A percentile compares a stretch with the other conserved stretches of the same genome.
These are phyloP conservation scores for Moesziomyces parantarcticus DNA, from an alignment of 1,284 basidiomycete species.

Conservation along the genomic window DNA sequence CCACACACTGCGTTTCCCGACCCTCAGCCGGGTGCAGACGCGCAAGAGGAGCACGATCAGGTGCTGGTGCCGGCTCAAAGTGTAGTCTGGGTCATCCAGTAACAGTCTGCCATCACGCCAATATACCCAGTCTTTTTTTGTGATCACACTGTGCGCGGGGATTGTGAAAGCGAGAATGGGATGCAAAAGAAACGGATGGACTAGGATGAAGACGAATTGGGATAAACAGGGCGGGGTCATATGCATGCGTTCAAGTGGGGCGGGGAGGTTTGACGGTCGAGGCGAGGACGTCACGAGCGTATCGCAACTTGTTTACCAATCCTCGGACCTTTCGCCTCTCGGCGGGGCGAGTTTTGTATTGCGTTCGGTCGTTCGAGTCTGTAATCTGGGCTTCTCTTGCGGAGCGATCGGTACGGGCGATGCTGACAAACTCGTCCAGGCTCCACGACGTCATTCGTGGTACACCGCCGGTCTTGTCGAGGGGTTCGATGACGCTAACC, in stretches of 20 bases:
- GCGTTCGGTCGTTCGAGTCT: neutral
- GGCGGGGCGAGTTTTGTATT: constrained; percentile 24
- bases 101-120: neutral
- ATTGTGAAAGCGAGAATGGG: neutral
- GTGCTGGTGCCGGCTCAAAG: constrained; percentile 46
- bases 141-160: neutral
- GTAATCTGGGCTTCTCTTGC: constrained; percentile 37
- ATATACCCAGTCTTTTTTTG: neutral
- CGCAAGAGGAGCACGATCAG: neutral
- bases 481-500: constrained; percentile 78
- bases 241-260: neutral
- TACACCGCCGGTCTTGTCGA: constrained; percentile 75
- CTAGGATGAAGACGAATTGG: no score
- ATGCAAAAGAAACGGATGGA: neutral
- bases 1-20: no score
- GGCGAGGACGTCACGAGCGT: constrained; percentile 36
- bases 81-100: constrained; percentile 54
- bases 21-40: neutral
- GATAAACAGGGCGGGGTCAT: constrained; percentile 6
- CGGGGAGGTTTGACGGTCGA: constrained; percentile 17
- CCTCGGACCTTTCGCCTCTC: constrained; percentile 41
- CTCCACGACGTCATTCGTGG: constrained; percentile 81
- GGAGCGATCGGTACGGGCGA: constrained; percentile 69
- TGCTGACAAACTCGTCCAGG: constrained; percentile 78
- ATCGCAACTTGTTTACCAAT: constrained; percentile 35